Base-by-base conservation (phyloP, 2,329 filamentous ascomycete species). In the Fusarium oxysporum region DNA sequence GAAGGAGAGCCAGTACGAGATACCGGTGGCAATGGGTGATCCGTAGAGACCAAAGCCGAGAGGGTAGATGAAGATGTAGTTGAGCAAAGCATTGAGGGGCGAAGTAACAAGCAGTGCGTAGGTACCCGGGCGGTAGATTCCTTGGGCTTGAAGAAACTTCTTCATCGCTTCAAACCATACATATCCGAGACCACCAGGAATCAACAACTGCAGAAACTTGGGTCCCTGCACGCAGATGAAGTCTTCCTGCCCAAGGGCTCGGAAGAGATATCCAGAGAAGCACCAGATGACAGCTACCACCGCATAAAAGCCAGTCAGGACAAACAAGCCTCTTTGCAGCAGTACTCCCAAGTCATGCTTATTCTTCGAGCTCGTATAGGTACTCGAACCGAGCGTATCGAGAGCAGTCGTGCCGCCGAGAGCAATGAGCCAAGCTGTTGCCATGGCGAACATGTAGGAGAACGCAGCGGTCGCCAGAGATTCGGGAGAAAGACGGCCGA, bases 381-480 rank as follows among this genome's bases (percentile, higher is more conserved):
- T 92, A 51, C 92, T 93, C 0, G 93, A 95, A 4, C 93, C 94
- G 30, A 97, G 85, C 0, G 94, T 97, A 80, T 97, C 94, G 47
- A 97, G 87, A 0, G 94, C 94, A 2, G 93, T 97, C 0, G 93
- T 95, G 12, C 94, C 94, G 33, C 94, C 94, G 8, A 97, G 87
- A 0, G 92, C 94, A 66, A 97, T 93, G 41, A 97, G 87, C 94
- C 94, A 97, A 0, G 91, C 94, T 2, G 93, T 94, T 28, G 92
- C 91, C 92, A 96, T 95, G 61, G 94, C 94, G 76, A 97, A 97
- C 94, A 97, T 97, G 84, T 96, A 96, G 4, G 92, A 93, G 78
- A 97, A 97, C 1, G 94, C 94, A 2, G 93, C 92, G 0, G 92
- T 93, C 1, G 94, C 93, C 11, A 97, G 84, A 4, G 94, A 91